Base-by-base conservation (phyloP, 2,329 filamentous ascomycete species). In the Pseudogymnoascus sp. region DNA sequence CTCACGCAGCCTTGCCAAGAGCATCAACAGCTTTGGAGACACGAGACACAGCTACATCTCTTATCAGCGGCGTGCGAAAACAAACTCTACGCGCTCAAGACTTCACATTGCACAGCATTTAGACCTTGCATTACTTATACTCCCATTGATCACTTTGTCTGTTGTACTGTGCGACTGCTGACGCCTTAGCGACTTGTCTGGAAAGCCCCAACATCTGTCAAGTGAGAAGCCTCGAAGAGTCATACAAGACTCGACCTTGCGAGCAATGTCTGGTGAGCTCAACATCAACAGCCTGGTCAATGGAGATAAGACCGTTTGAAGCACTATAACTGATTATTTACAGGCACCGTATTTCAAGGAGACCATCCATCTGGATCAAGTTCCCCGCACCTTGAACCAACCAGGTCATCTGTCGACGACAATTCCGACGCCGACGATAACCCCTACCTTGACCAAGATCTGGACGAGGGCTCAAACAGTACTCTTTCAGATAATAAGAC, bases 381-480 rank as follows among this genome's bases (percentile, higher is more conserved):
- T 15, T 53, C 47, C 33, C 47, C 47, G n/a, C 47, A 53, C 28
- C 47, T 53, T 25, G 47, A 53, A 18, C n/a, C 47, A 53, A 53
- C 47, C 28, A 25, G n/a, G 47, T 6, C 15, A 33, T 53, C 47
- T 33, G 28, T 53, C 18, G 47, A 53, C 50, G 62, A 63, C 22
- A 14, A 47, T 25, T 57, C 30, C 33, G 65, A 64, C 35, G 66
- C 64, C 58, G 63, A 66, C 28, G 65, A 61, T 28, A 63, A 66
- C 18, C 15, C 12, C 5, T 62, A 53, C n/a, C 18, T 64, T 62
- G 61, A 64, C 15, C 60, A 63, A 41, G 47, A 60, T 35, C 58
- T 36, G 9, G 58, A 62, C 15, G 39, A 36, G 7, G 50, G 58
- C 36, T 35, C 41, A n/a, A 43, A 59, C 41, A 41, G 50, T 18